Evolutionary conservation across 1,284 basidiomycete genomes (phyloP).

Genomic region (Pascua sp.): DNA sequence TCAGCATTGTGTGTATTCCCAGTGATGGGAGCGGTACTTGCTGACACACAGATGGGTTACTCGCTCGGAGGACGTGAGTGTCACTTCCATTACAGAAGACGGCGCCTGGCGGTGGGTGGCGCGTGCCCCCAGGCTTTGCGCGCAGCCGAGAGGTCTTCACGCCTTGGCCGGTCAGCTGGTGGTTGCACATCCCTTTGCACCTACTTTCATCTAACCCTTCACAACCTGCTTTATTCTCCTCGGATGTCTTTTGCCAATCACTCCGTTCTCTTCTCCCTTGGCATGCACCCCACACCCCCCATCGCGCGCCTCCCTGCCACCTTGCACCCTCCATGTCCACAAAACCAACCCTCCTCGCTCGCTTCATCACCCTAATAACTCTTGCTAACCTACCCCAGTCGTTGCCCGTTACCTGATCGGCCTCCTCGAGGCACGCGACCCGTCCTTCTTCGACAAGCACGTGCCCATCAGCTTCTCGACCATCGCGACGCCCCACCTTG

Average conservation of each 20-base stretch:
- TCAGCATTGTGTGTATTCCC: conserved; percentile 36
- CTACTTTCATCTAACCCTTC: no score
- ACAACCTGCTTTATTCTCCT: no score
- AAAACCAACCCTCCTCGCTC: no score
- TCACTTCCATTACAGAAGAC: no score
- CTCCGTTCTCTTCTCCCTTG: background rate
- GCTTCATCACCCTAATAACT: no score
- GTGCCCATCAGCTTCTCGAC: conserved; percentile 40
- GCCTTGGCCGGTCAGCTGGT: no score
- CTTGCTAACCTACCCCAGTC: conserved; percentile 23
- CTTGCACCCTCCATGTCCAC: background rate
- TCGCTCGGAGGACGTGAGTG: conserved; percentile 45
- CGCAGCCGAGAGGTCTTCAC: no score
- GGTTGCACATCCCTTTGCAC: no score
- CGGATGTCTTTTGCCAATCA: background rate
- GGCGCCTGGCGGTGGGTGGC: no score
- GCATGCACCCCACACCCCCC: background rate
- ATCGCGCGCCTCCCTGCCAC: no score
- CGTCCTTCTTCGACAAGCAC: conserved; percentile 42
- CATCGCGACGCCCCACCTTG: conserved; percentile 43
- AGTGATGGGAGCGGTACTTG: background rate
- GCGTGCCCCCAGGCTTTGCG: no score
- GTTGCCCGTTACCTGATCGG: conserved; percentile 46
- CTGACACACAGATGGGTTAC: conserved; percentile 38
- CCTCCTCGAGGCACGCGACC: conserved; percentile 37